Conservation (phyloP, 2,329 filamentous ascomycete genomes). For the Ascochyta fabae region DNA sequence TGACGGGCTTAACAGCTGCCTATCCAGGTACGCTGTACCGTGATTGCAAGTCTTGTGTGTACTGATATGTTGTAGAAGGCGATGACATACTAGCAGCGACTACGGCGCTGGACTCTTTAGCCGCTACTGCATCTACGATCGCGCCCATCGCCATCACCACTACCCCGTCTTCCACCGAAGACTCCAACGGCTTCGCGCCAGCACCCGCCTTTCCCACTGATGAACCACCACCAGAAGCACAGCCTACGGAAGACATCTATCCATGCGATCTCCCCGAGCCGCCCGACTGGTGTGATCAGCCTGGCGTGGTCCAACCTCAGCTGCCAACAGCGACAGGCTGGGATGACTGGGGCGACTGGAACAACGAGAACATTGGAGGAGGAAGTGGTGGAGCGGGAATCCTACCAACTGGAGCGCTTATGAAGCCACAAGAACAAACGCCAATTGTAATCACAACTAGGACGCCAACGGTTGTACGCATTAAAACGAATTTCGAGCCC, state of each 20-base stretch:
- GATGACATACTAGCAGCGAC: neutral
- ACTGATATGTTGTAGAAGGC: neutral
- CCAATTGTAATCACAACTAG: constrained; percentile 19
- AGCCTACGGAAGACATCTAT: constrained; percentile 1
- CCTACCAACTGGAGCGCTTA: neutral
- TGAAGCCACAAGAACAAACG: constrained; percentile 6
- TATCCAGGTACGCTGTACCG: constrained; percentile 1
- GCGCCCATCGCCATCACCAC: neutral
- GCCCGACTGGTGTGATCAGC: constrained; percentile 9
- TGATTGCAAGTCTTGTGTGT: neutral
- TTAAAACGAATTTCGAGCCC: constrained; percentile 21
- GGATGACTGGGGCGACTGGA: constrained; percentile 15
- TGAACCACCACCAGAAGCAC: neutral
- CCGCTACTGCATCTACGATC: neutral
- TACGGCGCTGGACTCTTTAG: neutral
- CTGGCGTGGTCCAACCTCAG: constrained; percentile 3
- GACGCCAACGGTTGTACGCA: constrained; percentile 24
- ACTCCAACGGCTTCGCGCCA: neutral
- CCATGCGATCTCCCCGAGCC: constrained; percentile 10
- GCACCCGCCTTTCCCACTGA: neutral
- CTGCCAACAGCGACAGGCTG: constrained; percentile 24
- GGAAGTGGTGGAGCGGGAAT: constrained; percentile 1
- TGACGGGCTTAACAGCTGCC: neutral
- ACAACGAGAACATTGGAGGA: constrained; percentile 5
- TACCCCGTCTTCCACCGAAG: neutral